Percentiles rank a stretch among this genome's conserved stretches.
These are phyloP conservation scores for Huntiella abstrusa DNA, from an alignment of 2,329 filamentous ascomycete genomes.

Conservation along the genomic window DNA sequence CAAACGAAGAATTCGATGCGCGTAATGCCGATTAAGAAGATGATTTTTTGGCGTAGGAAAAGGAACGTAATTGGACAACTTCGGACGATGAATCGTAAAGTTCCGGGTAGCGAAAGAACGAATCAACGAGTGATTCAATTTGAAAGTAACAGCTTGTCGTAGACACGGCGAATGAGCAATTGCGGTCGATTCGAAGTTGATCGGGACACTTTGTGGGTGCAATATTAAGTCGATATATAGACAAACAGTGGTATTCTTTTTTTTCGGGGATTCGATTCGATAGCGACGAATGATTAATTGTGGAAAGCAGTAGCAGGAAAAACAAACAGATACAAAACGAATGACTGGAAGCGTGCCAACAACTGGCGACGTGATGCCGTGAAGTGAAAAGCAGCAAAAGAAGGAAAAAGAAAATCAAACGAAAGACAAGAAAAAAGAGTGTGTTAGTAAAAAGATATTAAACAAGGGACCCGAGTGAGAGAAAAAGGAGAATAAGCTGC, in stretches of 20 bases:
- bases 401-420: not conserved
- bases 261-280: not conserved
- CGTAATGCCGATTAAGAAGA: too few species aligned
- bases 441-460: not conserved
- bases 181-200: not conserved
- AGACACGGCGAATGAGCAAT: too few species aligned
- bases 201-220: not conserved
- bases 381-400: not conserved
- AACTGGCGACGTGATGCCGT: conserved; percentile 2
- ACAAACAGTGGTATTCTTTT: not conserved
- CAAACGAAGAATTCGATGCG: too few species aligned
- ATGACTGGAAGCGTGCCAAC: conserved; percentile 1
- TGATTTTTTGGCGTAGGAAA: too few species aligned
- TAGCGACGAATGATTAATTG: too few species aligned
- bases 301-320: not conserved
- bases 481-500: not conserved
- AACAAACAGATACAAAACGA: conserved; percentile 2
- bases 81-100: conserved; percentile 2
- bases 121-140: conserved; percentile 7
- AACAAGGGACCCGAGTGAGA: not conserved
- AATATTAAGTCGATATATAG: not conserved
- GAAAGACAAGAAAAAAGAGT: conserved; percentile 2
- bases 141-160: too few species aligned
- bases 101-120: conserved; percentile 5
- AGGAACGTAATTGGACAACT: conserved; percentile 9